These are phyloP conservation scores for Paxillus rubicundulus DNA, from an alignment of 768 basidiomycete genomes.

Conservation along the genomic window DNA sequence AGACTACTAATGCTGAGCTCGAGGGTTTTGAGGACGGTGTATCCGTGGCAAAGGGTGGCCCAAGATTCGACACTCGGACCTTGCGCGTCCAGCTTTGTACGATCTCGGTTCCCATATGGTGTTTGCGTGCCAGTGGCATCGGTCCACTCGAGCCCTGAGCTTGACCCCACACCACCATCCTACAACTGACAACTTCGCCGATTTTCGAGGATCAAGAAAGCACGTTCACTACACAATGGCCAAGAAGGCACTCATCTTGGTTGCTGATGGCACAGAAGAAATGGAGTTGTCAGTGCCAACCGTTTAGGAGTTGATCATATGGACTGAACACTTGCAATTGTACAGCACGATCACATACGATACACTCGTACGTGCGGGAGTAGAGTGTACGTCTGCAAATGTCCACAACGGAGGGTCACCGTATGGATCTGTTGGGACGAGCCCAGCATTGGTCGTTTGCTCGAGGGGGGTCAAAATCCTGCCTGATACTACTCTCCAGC, in stretches of 20 bases:
- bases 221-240: constrained; percentile 17
- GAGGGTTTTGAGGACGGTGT: too few species aligned
- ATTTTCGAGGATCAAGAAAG: neutral
- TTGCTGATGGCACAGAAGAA: constrained; percentile 84
- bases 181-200: neutral
- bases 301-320: neutral
- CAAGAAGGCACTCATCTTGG: constrained; percentile 58
- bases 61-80: too few species aligned
- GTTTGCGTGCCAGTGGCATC: too few species aligned
- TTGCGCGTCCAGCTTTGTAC: too few species aligned
- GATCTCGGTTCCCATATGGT: too few species aligned
- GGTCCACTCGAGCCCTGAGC: too few species aligned
- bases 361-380: constrained; percentile 74
- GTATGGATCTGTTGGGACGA: constrained; percentile 24
- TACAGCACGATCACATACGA: constrained; percentile 77
- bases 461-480: constrained; percentile 74
- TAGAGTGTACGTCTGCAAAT: constrained; percentile 65
- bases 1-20: too few species aligned
- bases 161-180: too few species aligned
- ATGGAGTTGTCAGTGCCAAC: constrained; percentile 73
- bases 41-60: too few species aligned
- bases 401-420: constrained; percentile 37
- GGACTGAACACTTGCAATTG: neutral
- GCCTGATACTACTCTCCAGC: constrained; percentile 57
- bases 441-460: constrained; percentile 53